These are phyloP conservation scores for Plasmopara halstedii DNA, from an alignment of 352 stramenopile genomes.

Conservation along the genomic window DNA sequence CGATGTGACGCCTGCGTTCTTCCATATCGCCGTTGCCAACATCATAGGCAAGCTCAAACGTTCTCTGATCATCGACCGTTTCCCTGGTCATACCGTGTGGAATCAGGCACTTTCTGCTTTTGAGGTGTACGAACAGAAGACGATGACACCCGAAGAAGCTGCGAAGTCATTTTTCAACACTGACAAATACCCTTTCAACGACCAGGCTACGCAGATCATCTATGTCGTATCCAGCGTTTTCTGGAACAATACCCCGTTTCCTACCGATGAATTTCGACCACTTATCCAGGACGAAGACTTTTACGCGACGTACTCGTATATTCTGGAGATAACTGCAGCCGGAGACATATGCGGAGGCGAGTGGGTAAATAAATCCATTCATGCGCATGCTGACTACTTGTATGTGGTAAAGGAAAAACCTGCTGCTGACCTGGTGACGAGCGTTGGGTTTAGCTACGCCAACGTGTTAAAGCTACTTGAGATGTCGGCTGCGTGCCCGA, in stretches of 20 bases:
- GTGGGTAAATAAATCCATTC: background rate
- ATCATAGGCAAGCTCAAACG: conserved; percentile 23
- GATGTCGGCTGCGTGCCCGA: background rate
- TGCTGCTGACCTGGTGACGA: background rate
- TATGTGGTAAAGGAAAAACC: background rate
- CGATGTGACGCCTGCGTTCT: conserved; percentile 31
- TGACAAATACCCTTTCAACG: background rate
- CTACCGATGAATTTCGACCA: background rate
- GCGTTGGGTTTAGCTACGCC: background rate
- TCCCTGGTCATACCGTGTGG: conserved; percentile 26
- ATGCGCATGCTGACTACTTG: background rate
- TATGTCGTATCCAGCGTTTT: background rate
- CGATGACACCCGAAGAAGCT: conserved; percentile 15
- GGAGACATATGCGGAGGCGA: background rate
- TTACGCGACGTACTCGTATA: background rate
- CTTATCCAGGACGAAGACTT: background rate
- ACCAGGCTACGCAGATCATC: background rate
- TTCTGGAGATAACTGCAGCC: background rate
- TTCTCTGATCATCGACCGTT: conserved; percentile 30
- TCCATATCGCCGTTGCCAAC: conserved; percentile 30
- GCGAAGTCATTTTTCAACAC: background rate
- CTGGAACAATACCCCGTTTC: background rate
- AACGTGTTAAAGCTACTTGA: background rate
- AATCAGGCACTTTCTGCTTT: conserved; percentile 38
- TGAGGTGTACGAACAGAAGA: conserved; percentile 15